Evolutionary conservation across 345 rosid species (phyloP).

Genomic region (Xanthoceras sorbifolium): DNA sequence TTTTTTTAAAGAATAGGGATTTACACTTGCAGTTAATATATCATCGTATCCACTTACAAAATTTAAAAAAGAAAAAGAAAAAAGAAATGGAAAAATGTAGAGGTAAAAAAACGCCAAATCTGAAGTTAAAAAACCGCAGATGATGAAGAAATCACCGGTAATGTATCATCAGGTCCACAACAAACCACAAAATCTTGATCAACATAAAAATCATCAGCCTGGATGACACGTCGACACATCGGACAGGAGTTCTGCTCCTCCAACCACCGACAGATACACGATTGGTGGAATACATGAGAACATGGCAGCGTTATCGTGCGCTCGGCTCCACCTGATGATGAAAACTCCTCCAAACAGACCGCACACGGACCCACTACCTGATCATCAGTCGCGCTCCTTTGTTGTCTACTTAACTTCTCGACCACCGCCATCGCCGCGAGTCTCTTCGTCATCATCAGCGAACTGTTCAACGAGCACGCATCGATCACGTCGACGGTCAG

Average conservation of each 20-base stretch:
- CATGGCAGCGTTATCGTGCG: not conserved
- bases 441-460: not conserved
- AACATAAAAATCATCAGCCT: not conserved
- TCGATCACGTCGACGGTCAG: not conserved
- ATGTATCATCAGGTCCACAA: no score
- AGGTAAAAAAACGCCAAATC: no score
- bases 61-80: no score
- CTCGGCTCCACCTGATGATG: not conserved
- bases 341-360: constrained; percentile 14
- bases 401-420: not conserved
- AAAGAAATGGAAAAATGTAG: no score
- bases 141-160: no score
- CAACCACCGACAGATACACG: constrained; percentile 13
- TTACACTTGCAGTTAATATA: no score
- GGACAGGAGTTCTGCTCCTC: constrained; percentile 9
- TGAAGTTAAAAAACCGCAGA: no score
- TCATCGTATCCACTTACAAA: no score
- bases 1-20: no score
- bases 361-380: not conserved
- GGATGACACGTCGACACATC: constrained; percentile 1
- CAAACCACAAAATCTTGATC: no score
- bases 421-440: not conserved
- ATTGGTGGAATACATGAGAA: constrained; percentile 1
- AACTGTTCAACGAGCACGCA: not conserved
- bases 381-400: not conserved